phyloP scores from a whole-genome alignment of 306 rosid genomes.

The Fragaria iinumae region DNA sequence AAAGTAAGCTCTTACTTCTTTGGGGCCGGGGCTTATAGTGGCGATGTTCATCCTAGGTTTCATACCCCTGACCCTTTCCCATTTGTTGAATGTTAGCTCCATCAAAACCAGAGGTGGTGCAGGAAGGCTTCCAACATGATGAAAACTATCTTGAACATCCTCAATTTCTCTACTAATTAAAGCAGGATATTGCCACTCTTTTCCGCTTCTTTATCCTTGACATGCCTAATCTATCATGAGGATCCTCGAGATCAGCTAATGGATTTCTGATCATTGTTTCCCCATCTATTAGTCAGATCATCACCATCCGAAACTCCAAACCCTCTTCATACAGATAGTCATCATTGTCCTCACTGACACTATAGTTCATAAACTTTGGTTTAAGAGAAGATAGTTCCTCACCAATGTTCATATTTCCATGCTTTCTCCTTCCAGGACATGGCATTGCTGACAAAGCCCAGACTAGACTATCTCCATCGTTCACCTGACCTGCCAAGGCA shows the following conservation, averaged over 20 bases:
- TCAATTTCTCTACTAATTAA: neutral
- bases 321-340: neutral
- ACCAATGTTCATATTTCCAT: neutral
- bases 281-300: neutral
- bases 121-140: slow-evolving; percentile 61
- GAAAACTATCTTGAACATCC: slow-evolving; percentile 29
- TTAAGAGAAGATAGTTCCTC: neutral
- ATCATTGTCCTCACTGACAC: neutral
- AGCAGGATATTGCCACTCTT: neutral
- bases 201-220: neutral
- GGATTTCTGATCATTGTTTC: neutral
- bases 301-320: neutral
- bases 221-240: neutral
- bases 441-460: neutral
- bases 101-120: slow-evolving; percentile 56
- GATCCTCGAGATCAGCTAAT: neutral
- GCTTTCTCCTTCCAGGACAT: slow-evolving; percentile 10
- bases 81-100: slow-evolving; percentile 54
- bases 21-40: slow-evolving; percentile 58
- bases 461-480: neutral
- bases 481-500: neutral
- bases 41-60: slow-evolving; percentile 50
- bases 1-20: slow-evolving; percentile 58
- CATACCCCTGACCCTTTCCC: slow-evolving; percentile 52
- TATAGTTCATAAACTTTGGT: neutral